Evolutionary conservation across 306 rosid species (phyloP).

Genomic region (Fagus crenata): DNA sequence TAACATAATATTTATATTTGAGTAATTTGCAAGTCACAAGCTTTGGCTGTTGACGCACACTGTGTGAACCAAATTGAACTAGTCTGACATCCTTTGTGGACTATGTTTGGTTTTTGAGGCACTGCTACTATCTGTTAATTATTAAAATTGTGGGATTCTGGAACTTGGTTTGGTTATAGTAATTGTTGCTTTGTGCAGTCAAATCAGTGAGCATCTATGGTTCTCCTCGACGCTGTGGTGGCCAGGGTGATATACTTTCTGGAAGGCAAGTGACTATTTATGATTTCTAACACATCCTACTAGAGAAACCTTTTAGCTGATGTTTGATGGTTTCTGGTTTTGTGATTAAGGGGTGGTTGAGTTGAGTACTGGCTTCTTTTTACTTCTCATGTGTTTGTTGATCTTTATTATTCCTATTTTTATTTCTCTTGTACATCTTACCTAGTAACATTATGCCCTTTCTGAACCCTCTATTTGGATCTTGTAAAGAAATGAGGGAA

Average conservation of each 20-base stretch:
- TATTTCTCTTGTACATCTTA: background rate
- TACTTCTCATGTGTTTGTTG: background rate
- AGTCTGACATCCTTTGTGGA: background rate
- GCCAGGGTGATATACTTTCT: slow-evolving; percentile 95
- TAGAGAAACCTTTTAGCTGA: background rate
- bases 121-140: background rate
- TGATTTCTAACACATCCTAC: background rate
- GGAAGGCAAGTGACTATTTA: slow-evolving; percentile 70
- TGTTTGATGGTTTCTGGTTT: slow-evolving; percentile 10
- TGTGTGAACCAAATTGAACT: background rate
- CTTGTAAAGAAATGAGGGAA: background rate
- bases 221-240: slow-evolving; percentile 92
- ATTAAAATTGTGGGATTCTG: slow-evolving; percentile 6
- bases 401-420: background rate
- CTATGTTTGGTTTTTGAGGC: background rate
- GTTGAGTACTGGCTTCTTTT: background rate
- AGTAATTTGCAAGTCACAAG: background rate
- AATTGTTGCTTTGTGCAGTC: slow-evolving; percentile 44
- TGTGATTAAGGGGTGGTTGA: slow-evolving; percentile 2
- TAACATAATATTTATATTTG: background rate
- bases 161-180: slow-evolving; percentile 5
- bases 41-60: background rate
- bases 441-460: background rate
- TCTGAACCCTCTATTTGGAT: background rate
- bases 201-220: slow-evolving; percentile 76